These are phyloP conservation scores for Selenicereus undatus DNA, from an alignment of 148 eudicot species.

Conservation along the genomic window DNA sequence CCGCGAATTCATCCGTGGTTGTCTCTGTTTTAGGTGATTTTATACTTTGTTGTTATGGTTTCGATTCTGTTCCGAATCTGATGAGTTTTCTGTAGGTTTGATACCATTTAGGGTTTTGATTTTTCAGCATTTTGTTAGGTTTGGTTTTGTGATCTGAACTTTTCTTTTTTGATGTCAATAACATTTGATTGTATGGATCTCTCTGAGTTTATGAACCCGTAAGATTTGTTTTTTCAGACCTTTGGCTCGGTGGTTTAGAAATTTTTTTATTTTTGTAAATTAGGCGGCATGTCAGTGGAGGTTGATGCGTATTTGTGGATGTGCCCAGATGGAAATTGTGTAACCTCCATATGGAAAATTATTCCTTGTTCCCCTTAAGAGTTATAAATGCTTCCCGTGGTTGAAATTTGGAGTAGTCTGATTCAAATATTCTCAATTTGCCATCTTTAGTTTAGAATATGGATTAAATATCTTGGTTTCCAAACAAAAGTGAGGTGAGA, in stretches of 20 bases:
- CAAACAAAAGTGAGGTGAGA: neutral
- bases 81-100: neutral
- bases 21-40: neutral
- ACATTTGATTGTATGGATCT: neutral
- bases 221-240: neutral
- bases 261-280: too few species aligned
- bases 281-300: neutral
- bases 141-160: neutral
- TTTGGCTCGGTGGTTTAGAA: neutral
- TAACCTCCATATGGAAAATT: neutral
- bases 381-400: neutral
- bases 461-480: neutral
- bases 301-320: neutral
- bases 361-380: neutral
- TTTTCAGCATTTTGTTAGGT: neutral
- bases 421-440: neutral
- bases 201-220: neutral
- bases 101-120: neutral
- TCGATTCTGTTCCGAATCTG: neutral
- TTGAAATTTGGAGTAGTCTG: neutral
- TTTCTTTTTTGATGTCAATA: neutral
- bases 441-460: neutral
- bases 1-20: neutral
- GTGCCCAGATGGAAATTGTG: neutral
- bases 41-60: neutral